A percentile compares a stretch with the other conserved stretches of the same genome.
phyloP scores from a whole-genome alignment of 148 eudicot species.

The Arctostaphylos glauca region DNA sequence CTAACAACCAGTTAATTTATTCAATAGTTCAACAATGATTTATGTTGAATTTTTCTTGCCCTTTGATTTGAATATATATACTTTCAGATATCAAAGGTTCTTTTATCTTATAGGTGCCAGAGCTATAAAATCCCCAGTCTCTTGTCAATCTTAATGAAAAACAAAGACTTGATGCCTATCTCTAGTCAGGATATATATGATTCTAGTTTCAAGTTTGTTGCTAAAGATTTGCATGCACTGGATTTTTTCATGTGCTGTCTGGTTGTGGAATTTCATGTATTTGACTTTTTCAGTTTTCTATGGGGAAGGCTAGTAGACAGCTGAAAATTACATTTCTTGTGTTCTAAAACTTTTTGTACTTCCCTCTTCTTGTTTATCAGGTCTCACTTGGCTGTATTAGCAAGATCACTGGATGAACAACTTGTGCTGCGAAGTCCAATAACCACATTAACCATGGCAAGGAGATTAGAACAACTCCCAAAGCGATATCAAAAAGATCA shows the following conservation, averaged over 20 bases:
- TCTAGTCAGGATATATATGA: background rate
- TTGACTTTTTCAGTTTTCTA: background rate
- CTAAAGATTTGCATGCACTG: background rate
- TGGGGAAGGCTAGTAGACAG: background rate
- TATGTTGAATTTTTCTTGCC: background rate
- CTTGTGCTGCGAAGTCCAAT: slow-evolving; percentile 6
- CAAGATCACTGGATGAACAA: slow-evolving; percentile 12
- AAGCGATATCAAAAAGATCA: slow-evolving; percentile 51
- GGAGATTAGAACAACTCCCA: slow-evolving; percentile 49
- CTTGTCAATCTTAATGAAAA: background rate
- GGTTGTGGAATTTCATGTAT: background rate
- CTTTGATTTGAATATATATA: background rate
- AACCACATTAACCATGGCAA: slow-evolving; percentile 49
- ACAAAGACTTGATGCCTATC: background rate
- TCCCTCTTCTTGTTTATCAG: slow-evolving; percentile 8
- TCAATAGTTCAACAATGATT: background rate
- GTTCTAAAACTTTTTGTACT: no score
- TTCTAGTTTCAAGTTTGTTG: background rate
- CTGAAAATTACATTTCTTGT: background rate
- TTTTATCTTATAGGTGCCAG: background rate
- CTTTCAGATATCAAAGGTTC: background rate
- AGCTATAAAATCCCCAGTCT: background rate
- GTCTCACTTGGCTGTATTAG: background rate
- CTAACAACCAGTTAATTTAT: background rate
- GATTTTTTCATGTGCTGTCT: background rate